These are phyloP conservation scores for Teratosphaeria nubilosa DNA, from an alignment of 2,329 filamentous ascomycete genomes.

Conservation along the genomic window DNA sequence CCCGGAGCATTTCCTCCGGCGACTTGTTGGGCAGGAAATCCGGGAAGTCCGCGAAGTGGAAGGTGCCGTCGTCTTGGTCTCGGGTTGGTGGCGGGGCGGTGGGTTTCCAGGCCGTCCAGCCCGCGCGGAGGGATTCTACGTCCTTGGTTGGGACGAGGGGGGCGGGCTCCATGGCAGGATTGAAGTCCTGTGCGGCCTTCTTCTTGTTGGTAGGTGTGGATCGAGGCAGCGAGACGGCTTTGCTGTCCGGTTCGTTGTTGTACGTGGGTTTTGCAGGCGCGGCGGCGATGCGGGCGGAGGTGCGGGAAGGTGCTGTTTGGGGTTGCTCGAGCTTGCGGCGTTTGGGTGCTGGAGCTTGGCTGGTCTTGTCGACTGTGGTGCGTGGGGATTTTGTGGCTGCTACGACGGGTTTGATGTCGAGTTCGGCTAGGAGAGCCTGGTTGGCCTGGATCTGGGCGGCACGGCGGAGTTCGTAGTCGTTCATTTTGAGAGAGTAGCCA, in stretches of 20 bases:
- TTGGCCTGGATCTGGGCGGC: slow-evolving; percentile 42
- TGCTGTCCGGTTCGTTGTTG: slow-evolving; percentile 26
- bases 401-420: slow-evolving; percentile 31
- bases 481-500: slow-evolving; percentile 20
- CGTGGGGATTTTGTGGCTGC: slow-evolving; percentile 5
- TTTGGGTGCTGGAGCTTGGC: slow-evolving; percentile 26
- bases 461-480: slow-evolving; percentile 37
- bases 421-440: slow-evolving; percentile 36
- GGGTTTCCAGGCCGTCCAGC: slow-evolving; percentile 38
- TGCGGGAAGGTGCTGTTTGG: slow-evolving; percentile 29
- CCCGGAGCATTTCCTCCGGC: slow-evolving; percentile 41
- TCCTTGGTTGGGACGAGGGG: slow-evolving; percentile 19
- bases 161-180: slow-evolving; percentile 3
- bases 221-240: slow-evolving; percentile 15
- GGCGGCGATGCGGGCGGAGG: slow-evolving; percentile 40
- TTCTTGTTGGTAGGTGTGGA: slow-evolving; percentile 8
- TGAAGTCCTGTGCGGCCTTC: no score
- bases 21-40: slow-evolving; percentile 45
- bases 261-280: slow-evolving; percentile 27
- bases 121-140: slow-evolving; percentile 24
- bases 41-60: slow-evolving; percentile 37
- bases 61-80: slow-evolving; percentile 27
- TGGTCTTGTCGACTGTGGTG: slow-evolving; percentile 6
- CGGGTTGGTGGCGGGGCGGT: slow-evolving; percentile 32
- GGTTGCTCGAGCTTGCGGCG: slow-evolving; percentile 27